phyloP scores from a whole-genome alignment of 495 filamentous ascomycete species.

The Cairneyella variabilis region DNA sequence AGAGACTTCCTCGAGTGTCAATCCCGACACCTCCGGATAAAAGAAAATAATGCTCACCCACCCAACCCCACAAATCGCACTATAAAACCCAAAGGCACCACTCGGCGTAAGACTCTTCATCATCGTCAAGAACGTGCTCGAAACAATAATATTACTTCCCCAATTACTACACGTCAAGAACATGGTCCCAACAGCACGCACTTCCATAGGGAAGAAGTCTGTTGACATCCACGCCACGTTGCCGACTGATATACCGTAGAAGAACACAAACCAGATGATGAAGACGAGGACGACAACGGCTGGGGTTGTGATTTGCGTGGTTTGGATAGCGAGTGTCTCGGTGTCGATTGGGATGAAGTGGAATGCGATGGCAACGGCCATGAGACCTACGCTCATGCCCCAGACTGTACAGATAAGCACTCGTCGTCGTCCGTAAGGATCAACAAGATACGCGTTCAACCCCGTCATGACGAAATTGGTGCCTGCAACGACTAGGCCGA shows the following conservation, averaged over 20 bases:
- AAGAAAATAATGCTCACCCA: constrained; percentile 36
- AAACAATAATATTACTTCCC: constrained; percentile 47
- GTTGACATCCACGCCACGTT: constrained; percentile 45
- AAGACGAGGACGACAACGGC: constrained; percentile 37
- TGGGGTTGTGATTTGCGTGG: constrained; percentile 27
- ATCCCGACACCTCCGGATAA: constrained; percentile 46
- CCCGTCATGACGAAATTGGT: constrained; percentile 50
- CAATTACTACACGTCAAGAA: constrained; percentile 44
- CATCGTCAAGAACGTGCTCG: constrained; percentile 47
- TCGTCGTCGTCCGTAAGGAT: constrained; percentile 41
- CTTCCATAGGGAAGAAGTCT: constrained; percentile 49
- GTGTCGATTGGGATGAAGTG: constrained; percentile 44
- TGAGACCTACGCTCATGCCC: constrained; percentile 33
- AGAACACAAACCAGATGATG: constrained; percentile 43
- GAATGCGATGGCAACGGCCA: constrained; percentile 43
- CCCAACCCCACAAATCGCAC: constrained; percentile 40
- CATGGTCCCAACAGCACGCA: constrained; percentile 50
- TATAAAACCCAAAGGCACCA: constrained; percentile 50
- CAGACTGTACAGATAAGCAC: constrained; percentile 41
- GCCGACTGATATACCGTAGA: constrained; percentile 39
- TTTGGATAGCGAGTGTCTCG: constrained; percentile 21
- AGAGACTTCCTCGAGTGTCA: constrained; percentile 44
- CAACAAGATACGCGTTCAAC: constrained; percentile 44
- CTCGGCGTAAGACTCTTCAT: constrained; percentile 42
- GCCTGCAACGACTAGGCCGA: constrained; percentile 42